These are phyloP conservation scores for Capronia americana DNA, from an alignment of 2,329 filamentous ascomycete genomes.

Conservation along the genomic window DNA sequence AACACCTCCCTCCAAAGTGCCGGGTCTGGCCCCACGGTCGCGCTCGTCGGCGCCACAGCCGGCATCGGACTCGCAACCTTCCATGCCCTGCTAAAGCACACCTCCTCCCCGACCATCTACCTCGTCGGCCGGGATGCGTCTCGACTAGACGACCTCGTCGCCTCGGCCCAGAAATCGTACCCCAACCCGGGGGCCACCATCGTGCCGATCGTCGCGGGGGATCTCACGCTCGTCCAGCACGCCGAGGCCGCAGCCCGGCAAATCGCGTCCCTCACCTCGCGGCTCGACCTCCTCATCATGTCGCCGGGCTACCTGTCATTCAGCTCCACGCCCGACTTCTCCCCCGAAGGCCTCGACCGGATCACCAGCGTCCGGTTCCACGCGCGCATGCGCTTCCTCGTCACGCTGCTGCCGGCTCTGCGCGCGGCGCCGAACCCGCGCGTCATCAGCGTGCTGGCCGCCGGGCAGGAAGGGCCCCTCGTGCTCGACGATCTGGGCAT, in stretches of 20 bases:
- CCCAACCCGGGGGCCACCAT: conserved; percentile 24
- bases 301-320: conserved; percentile 30
- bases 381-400: conserved; percentile 62
- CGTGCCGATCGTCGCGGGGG: conserved; percentile 24
- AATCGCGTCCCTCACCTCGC: neutral
- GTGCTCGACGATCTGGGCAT: conserved; percentile 55
- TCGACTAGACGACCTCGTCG: conserved; percentile 8
- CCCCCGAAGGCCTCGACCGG: conserved; percentile 62
- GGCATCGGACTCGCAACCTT: conserved; percentile 34
- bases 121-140: conserved; percentile 24
- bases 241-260: conserved; percentile 25
- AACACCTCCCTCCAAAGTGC: conserved; percentile 24
- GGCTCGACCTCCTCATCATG: conserved; percentile 33
- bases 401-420: conserved; percentile 62
- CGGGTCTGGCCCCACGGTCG: conserved; percentile 25
- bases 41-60: conserved; percentile 26
- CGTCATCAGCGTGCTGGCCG: conserved; percentile 62
- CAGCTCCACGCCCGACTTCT: conserved; percentile 51
- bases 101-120: conserved; percentile 28
- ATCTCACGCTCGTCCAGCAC: conserved; percentile 26
- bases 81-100: conserved; percentile 30
- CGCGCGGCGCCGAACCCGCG: conserved; percentile 43
- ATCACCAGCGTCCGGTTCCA: conserved; percentile 62
- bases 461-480: conserved; percentile 60
- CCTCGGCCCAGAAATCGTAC: conserved; percentile 3